These are phyloP conservation scores for Choricystis sp. DNA, from an alignment of 139 green algal genomes.

Conservation along the genomic window DNA sequence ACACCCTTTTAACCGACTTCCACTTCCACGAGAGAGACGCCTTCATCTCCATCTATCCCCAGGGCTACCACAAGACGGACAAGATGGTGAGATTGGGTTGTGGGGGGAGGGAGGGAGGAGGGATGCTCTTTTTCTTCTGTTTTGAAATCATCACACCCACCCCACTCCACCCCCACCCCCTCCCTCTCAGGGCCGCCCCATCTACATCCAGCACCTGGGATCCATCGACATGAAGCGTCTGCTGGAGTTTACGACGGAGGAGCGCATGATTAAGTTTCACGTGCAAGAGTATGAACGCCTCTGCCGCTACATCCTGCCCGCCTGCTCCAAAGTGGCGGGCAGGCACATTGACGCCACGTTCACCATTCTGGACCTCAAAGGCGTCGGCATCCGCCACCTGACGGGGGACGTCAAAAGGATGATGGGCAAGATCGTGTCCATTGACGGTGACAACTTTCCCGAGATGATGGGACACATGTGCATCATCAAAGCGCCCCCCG, in stretches of 20 bases:
- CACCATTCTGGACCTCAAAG: constrained; percentile 79
- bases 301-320: constrained; percentile 62
- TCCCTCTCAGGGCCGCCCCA: constrained; percentile 44
- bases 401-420: constrained; percentile 34
- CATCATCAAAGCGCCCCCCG: constrained; percentile 69
- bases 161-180: not conserved
- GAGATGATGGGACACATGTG: constrained; percentile 63
- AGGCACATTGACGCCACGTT: constrained; percentile 67
- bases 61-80: constrained; percentile 64
- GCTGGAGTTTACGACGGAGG: constrained; percentile 56
- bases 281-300: constrained; percentile 82
- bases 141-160: constrained; percentile 2
- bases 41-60: constrained; percentile 78
- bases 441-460: constrained; percentile 67
- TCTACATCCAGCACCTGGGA: constrained; percentile 79
- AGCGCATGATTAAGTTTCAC: constrained; percentile 80
- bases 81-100: constrained; percentile 14
- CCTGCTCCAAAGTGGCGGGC: constrained; percentile 41
- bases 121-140: not conserved
- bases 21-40: constrained; percentile 68
- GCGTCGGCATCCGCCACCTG: constrained; percentile 49
- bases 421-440: constrained; percentile 25
- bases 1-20: constrained; percentile 67
- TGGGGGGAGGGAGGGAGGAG: not conserved
- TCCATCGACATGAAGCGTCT: constrained; percentile 56